A percentile compares a stretch with the other conserved stretches of the same genome.
Evolutionary conservation across 192 early-diverging fungal genomes (phyloP).

Genomic region (Coemansia sp.): DNA sequence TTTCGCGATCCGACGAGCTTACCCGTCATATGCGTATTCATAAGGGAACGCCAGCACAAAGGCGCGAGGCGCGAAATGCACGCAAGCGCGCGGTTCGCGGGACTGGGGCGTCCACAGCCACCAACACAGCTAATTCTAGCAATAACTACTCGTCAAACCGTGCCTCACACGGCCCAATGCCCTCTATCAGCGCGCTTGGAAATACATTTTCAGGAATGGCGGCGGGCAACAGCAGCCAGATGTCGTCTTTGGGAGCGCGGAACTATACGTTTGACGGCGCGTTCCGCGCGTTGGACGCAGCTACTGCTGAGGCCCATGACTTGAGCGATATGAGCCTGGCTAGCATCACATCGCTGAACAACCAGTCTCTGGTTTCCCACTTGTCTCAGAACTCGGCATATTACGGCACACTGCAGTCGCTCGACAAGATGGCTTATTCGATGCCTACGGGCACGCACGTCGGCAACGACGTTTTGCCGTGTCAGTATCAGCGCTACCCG

Average conservation of each 20-base stretch:
- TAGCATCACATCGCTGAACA: slow-evolving; percentile 17
- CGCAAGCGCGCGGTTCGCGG: slow-evolving; percentile 41
- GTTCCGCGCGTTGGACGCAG: slow-evolving; percentile 16
- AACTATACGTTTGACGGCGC: slow-evolving; percentile 8
- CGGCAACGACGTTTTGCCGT: not conserved
- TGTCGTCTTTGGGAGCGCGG: not conserved
- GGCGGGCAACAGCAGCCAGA: not conserved
- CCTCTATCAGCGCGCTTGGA: slow-evolving; percentile 4
- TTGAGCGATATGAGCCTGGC: slow-evolving; percentile 20
- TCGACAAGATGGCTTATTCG: slow-evolving; percentile 30
- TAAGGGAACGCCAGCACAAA: slow-evolving; percentile 32
- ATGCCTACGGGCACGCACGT: not conserved
- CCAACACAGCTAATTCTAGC: not conserved
- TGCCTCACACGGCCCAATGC: not conserved
- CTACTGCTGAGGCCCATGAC: not conserved
- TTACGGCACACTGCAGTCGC: slow-evolving; percentile 34
- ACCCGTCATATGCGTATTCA: slow-evolving; percentile 63
- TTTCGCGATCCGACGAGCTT: slow-evolving; percentile 73
- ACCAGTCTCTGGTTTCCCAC: slow-evolving; percentile 14
- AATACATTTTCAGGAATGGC: slow-evolving; percentile 6
- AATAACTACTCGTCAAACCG: not conserved
- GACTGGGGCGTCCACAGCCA: not conserved
- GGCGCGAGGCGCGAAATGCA: slow-evolving; percentile 31
- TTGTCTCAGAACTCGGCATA: slow-evolving; percentile 25
- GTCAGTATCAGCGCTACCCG: slow-evolving; percentile 3